Base-by-base conservation (phyloP, 2,329 filamentous ascomycete genomes). In the Grosmannia huntii region DNA sequence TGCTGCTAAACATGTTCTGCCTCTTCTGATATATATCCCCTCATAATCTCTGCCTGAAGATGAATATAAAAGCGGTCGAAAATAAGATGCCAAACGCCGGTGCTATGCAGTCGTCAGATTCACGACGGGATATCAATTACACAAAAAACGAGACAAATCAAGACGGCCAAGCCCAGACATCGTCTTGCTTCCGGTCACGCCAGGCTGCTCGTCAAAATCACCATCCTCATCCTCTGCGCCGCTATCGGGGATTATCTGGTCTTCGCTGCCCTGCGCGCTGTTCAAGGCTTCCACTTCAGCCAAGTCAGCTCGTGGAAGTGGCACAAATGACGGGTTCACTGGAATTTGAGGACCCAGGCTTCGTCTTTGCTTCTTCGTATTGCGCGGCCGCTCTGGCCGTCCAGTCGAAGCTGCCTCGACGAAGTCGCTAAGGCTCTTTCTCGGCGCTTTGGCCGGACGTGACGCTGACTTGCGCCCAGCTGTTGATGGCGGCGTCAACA, bases 241-340 rank as follows among this genome's bases (percentile, higher is more conserved):
- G 60, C 78, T 80, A 65, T 78, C 78, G 28, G 76, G 75, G 16
- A 78, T 68, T 61, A 83, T 75, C 57, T 80, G 73, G 59, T 84
- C 81, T 65, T 84, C 81, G 64, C 80, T 83, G 16, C 81, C 80
- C 6, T 69, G 62, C 12, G 70, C 60, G 56, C 64, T 66, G 63
- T 81, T 78, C 49, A 82, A 66, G 2, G 77, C 75, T 63, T 76
- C 76, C 4, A 82, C 72, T 63, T 83, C 80, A 9, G 70, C 70
- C 28, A 80, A 60, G 61, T 82, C 77, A 2, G 79, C 78, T 59
- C 74, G 77, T 1, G 80, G 80, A 10, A 83, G 68, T 0, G 80
- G 78, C 6, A 83, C 72, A 63, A 79, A 79, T 0, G 78, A 72
- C 3, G 80, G 77, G 61, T 83, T 80, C 44, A 79, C 68, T 1